Base-by-base conservation (phyloP, 441 rosid species). In the Monsonia emarginata region DNA sequence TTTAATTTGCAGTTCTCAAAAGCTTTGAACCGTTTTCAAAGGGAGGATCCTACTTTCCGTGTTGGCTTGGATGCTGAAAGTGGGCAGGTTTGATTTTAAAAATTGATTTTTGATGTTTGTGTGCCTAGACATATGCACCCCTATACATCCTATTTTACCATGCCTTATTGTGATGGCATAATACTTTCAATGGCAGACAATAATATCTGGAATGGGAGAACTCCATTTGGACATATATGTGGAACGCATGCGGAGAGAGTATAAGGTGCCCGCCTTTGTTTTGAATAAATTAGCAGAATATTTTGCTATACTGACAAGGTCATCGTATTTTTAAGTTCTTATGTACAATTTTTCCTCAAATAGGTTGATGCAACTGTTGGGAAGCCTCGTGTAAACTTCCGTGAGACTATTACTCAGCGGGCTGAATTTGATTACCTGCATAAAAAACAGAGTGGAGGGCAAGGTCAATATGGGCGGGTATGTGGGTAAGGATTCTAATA, bases 131-230 rank as follows among this genome's bases (percentile, higher is more conserved):
- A 19, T 13, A 25, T 26, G 18, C 59, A 56, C 27, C 16, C 7
- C 30, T 13, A 7, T 13, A 7, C 1, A 34, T 34, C 40, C 40
- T 34, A 34, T 16, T 38, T 36, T 24, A 26, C 57, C 58, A 54
- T 71, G 26, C 48, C 48, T 69, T 56, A 65, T 52, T 42, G 38
- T 60, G n/a, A 64, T 3, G 24, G 40, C 25, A 5, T 66, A 28
- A 56, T 73, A n/a, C 19, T 30, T 79, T 36, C 68, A 21, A 69
- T 59, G 19, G 63, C 79, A 94, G 97, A 95, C 99, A 21, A 95
- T 95, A 71, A 91, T 95, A 68, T 89, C 99, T 74, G 99, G 99
- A 72, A 95, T 95, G 97, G 99, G 99, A 36, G 97, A 94, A 78
- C 81, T 94, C 81, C 99, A 91, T 83, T 76, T 94, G 80, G 97